phyloP scores from a whole-genome alignment of 1,284 basidiomycete species.

The Ceratobasidium sp. region DNA sequence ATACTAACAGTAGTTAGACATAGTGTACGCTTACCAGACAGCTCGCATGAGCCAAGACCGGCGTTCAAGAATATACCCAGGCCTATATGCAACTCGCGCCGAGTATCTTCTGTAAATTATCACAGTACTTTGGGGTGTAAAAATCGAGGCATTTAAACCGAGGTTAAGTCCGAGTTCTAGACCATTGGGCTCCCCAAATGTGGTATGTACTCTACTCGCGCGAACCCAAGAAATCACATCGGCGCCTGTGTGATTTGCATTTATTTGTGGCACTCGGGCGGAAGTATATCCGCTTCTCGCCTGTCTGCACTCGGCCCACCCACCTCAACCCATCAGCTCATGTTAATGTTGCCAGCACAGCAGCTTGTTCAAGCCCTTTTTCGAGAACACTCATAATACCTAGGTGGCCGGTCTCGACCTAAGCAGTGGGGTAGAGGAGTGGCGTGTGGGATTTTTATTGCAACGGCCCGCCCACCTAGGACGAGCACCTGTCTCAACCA shows the following conservation, averaged over 20 bases:
- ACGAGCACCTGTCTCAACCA: conserved; percentile 18
- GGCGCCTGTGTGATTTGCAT: conserved; percentile 9
- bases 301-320: background rate
- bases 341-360: conserved; percentile 23
- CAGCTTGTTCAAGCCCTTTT: background rate
- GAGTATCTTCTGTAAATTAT: background rate
- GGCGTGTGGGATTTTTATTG: conserved; percentile 4
- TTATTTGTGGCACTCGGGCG: background rate
- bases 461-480: conserved; percentile 12
- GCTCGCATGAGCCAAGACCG: background rate
- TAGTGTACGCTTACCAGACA: background rate
- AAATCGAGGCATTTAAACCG: background rate
- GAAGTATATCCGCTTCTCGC: conserved; percentile 2
- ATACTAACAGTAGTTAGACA: too few relatives aligned
- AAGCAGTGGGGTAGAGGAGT: background rate
- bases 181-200: background rate
- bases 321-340: background rate
- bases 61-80: background rate
- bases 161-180: background rate
- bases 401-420: conserved; percentile 13
- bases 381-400: background rate
- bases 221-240: background rate
- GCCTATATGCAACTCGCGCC: background rate
- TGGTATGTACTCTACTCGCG: background rate
- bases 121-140: background rate